A percentile compares a stretch with the other conserved stretches of the same genome.
phyloP scores from a whole-genome alignment of 768 basidiomycete genomes.

The Suillus occidentalis region DNA sequence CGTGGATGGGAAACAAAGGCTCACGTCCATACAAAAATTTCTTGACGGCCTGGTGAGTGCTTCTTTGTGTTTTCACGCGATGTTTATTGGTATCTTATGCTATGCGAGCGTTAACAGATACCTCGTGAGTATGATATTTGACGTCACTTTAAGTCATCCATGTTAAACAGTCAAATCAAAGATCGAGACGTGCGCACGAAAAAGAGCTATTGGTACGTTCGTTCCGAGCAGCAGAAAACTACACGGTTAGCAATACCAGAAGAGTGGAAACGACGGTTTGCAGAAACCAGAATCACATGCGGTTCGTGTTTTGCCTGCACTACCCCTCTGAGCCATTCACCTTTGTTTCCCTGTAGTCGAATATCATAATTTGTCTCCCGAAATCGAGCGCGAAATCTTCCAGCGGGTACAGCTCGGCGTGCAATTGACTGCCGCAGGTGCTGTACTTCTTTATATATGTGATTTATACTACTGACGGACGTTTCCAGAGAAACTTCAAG shows the following conservation, averaged over 20 bases:
- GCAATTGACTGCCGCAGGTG: conserved; percentile 71
- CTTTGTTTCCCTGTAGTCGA: conserved; percentile 49
- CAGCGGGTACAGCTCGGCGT: conserved; percentile 83
- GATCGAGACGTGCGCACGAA: conserved; percentile 59
- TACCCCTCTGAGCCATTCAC: neutral
- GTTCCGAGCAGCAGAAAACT: conserved; percentile 43
- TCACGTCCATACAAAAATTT: conserved; percentile 48
- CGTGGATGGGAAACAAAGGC: conserved; percentile 55
- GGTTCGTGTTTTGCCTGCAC: conserved; percentile 41
- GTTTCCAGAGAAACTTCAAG: conserved; percentile 71
- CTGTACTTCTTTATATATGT: neutral
- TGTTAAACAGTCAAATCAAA: conserved; percentile 31
- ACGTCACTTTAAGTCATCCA: conserved; percentile 7
- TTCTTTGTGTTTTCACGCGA: neutral
- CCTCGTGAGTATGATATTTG: conserved; percentile 43
- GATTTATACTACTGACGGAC: neutral
- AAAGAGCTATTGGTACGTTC: conserved; percentile 63
- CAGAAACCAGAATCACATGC: conserved; percentile 61
- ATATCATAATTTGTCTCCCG: conserved; percentile 54
- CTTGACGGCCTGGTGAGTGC: conserved; percentile 43
- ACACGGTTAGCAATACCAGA: conserved; percentile 54
- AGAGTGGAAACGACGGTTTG: conserved; percentile 50
- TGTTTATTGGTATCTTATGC: conserved; percentile 9
- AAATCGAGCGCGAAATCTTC: conserved; percentile 75
- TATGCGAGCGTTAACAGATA: conserved; percentile 38